These are phyloP conservation scores for Candida tropicalis DNA, from an alignment of 1,139 yeast genomes.

Conservation along the genomic window DNA sequence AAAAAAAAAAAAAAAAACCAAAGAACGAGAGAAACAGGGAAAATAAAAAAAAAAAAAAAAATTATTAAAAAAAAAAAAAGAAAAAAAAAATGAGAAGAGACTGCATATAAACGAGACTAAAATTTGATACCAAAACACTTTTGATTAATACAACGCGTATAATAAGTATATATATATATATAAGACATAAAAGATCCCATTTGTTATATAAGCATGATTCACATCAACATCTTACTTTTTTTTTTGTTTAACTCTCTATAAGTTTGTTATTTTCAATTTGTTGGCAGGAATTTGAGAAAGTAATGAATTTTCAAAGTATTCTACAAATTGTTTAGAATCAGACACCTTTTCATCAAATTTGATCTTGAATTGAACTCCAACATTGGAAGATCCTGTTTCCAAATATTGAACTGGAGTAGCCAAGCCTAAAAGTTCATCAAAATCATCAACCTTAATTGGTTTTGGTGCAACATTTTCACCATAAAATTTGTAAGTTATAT, in stretches of 20 bases:
- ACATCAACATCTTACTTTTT: too few relatives aligned
- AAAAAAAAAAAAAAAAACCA: not conserved
- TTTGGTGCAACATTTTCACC: slow-evolving; percentile 16
- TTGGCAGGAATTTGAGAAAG: slow-evolving; percentile 35
- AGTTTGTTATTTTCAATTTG: slow-evolving; percentile 16
- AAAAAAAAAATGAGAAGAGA: slow-evolving; percentile 7
- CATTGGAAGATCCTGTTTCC: slow-evolving; percentile 18
- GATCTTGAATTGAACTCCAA: slow-evolving; percentile 51
- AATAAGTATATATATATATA: too few relatives aligned
- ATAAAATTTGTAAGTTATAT: slow-evolving; percentile 30
- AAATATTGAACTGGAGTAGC: slow-evolving; percentile 4
- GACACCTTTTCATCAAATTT: slow-evolving; percentile 34
- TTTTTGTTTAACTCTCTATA: not conserved
- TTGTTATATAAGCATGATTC: not conserved
- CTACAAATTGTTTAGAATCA: slow-evolving; percentile 42
- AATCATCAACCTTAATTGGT: slow-evolving; percentile 23
- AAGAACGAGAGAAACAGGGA: not conserved
- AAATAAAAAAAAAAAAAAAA: slow-evolving; percentile 9
- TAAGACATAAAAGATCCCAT: too few relatives aligned
- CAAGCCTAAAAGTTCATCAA: slow-evolving; percentile 53
- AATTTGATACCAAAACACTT: not conserved
- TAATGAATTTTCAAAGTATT: slow-evolving; percentile 34
- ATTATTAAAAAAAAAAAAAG: slow-evolving; percentile 6
- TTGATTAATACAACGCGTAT: too few relatives aligned
- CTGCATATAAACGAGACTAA: not conserved